Evolutionary conservation across 2,329 filamentous ascomycete species (phyloP).

Genomic region (Microdochium trichocladiopsis): DNA sequence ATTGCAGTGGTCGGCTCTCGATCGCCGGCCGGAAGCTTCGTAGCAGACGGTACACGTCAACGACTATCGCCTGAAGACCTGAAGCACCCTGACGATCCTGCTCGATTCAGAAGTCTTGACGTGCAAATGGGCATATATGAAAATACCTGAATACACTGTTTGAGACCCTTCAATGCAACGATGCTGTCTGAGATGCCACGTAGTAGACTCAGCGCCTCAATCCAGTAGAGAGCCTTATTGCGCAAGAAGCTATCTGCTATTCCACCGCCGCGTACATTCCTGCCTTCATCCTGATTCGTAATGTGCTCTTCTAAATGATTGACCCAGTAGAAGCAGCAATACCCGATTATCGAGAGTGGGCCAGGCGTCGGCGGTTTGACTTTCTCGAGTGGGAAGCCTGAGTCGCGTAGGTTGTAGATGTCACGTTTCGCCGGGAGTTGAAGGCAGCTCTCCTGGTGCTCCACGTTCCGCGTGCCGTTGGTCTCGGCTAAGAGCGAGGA

Average conservation of each 20-base stretch:
- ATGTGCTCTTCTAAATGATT: slow-evolving; percentile 17
- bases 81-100: slow-evolving; percentile 1
- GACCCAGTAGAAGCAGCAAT: slow-evolving; percentile 26
- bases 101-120: neutral
- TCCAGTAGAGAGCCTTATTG: slow-evolving; percentile 31
- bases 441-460: too few relatives aligned
- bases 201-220: slow-evolving; percentile 32
- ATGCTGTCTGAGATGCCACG: slow-evolving; percentile 13
- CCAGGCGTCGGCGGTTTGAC: slow-evolving; percentile 12
- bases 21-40: slow-evolving; percentile 1
- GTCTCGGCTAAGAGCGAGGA: too few relatives aligned
- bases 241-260: slow-evolving; percentile 22
- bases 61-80: slow-evolving; percentile 3
- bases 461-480: too few relatives aligned
- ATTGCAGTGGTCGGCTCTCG: slow-evolving; percentile 7
- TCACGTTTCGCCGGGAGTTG: too few relatives aligned
- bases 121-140: neutral
- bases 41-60: slow-evolving; percentile 2
- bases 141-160: slow-evolving; percentile 2
- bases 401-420: slow-evolving; percentile 21
- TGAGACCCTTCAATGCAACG: slow-evolving; percentile 11
- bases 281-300: neutral
- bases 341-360: slow-evolving; percentile 16
- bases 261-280: slow-evolving; percentile 13
- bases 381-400: slow-evolving; percentile 12